These are phyloP conservation scores for Akebia trifoliata DNA, from an alignment of 164 flowering plant genomes.

Conservation along the genomic window DNA sequence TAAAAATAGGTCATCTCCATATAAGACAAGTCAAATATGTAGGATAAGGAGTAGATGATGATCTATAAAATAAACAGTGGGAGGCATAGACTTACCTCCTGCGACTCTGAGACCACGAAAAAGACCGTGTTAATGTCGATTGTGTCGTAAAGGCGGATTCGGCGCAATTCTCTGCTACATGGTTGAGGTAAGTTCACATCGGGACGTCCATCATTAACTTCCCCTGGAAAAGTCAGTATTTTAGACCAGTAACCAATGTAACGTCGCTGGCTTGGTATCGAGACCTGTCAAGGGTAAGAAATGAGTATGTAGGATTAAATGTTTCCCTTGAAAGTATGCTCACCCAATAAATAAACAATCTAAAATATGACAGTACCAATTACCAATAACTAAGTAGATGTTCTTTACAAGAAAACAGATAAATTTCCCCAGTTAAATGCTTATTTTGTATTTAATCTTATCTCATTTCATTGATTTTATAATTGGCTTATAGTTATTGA, in stretches of 20 bases:
- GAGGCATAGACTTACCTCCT: conserved; percentile 30
- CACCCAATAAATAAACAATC: no score
- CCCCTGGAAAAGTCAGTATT: conserved; percentile 38
- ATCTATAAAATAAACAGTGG: not conserved
- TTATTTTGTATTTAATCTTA: no score
- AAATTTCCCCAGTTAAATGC: no score
- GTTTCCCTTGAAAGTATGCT: no score
- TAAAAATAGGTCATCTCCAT: no score
- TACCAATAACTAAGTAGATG: no score
- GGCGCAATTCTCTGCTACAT: conserved; percentile 50
- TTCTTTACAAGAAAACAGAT: no score
- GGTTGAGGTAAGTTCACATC: conserved; percentile 45
- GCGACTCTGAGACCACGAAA: conserved; percentile 56
- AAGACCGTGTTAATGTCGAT: conserved; percentile 42
- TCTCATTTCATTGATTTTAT: no score
- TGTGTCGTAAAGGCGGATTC: conserved; percentile 65
- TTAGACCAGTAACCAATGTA: conserved; percentile 69
- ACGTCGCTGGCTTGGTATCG: conserved; percentile 83
- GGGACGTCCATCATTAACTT: conserved; percentile 31
- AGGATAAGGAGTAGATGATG: not conserved
- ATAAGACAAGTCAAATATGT: no score
- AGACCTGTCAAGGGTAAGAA: conserved; percentile 43
- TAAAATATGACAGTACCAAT: no score
- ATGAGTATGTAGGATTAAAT: not conserved
- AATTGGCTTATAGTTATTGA: no score